These are phyloP conservation scores for Ceratocystis cubensis DNA, from an alignment of 2,329 filamentous ascomycete genomes.

Conservation along the genomic window DNA sequence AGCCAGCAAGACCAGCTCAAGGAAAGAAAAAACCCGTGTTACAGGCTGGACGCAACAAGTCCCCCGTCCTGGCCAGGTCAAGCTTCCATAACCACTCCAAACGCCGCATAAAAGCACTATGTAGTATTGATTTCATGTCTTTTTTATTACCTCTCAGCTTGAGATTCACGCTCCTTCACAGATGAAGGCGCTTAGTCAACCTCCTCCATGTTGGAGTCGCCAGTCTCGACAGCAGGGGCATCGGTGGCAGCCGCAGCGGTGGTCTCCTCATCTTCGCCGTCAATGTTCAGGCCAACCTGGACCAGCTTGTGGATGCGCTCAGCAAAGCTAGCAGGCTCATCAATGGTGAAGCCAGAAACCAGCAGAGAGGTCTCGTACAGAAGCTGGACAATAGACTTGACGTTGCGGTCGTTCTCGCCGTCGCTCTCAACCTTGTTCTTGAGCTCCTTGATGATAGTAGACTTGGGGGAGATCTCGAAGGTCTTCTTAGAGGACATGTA, in stretches of 20 bases:
- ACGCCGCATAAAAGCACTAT: constrained; percentile 14
- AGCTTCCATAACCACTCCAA: constrained; percentile 14
- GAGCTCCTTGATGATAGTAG: constrained; percentile 93
- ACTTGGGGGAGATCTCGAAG: constrained; percentile 99
- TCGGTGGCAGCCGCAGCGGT: constrained; percentile 47
- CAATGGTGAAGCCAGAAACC: constrained; percentile 98
- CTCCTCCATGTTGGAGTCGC: constrained; percentile 98
- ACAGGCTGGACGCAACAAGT: background rate
- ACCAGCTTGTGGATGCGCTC: constrained; percentile 99
- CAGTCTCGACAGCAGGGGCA: constrained; percentile 45
- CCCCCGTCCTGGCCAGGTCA: constrained; percentile 7
- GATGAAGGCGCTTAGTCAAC: constrained; percentile 60
- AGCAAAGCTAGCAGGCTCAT: constrained; percentile 93
- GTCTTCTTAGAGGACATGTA: constrained; percentile 99
- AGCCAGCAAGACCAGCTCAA: background rate
- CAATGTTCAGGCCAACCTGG: constrained; percentile 91
- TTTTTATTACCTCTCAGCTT: constrained; percentile 14
- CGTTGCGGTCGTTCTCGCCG: constrained; percentile 95
- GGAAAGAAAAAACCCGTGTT: background rate
- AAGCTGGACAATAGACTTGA: constrained; percentile 97
- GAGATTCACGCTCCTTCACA: background rate
- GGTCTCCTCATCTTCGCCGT: constrained; percentile 70
- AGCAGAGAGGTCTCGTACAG: constrained; percentile 98
- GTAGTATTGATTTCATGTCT: constrained; percentile 16
- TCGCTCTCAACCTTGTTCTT: constrained; percentile 98